Base-by-base conservation (phyloP, 140 eudicot species). In the Senecio squalidus region DNA sequence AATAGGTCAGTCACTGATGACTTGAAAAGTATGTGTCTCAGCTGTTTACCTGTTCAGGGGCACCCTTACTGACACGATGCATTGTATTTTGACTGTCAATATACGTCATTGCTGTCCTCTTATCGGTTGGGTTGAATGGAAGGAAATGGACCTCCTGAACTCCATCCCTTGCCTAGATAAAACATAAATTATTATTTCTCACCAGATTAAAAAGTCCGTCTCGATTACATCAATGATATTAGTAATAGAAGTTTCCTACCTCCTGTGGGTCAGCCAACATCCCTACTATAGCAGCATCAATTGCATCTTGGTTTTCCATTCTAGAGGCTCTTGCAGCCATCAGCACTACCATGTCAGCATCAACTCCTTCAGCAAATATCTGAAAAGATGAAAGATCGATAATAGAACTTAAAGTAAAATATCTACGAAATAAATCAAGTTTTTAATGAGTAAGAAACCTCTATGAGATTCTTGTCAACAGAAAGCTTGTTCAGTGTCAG, bases 51-150 rank as follows among this genome's bases (percentile, higher is more conserved):
- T 86, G 95, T 70, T 86, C 95, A 0, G 95, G 95, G 54, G 95
- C 95, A 72, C 95, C 95, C 74, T 86, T 86, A 73, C 95, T 86
- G 80, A 86, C 95, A 49, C 95, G 71, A 60, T 86, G 93, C 93
- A 71, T 70, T 77, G 72, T 86, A 28, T 89, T 78, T 29, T 83
- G 76, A 69, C 71, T 49, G 45, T 83, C 95, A 44, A 75, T 23
- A 60, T 86, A 86, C 23, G 95, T 86, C 69, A 86, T 60, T 28
- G 95, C 95, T 29, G 95, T 86, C 34, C 95, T 72, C 62, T 86
- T 86, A 57, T 82, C 92, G 70, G 95, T 86, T n/a, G 93, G 95
- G 56, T 86, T 86, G 73, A 86, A 86, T 50, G 95, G 95, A 62
- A 86, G 86, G 74, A 86, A 86, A 67, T 86, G 95, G 22, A 86